These are phyloP conservation scores for Solidago caesia DNA, from an alignment of 129 eudicot species.

Conservation along the genomic window DNA sequence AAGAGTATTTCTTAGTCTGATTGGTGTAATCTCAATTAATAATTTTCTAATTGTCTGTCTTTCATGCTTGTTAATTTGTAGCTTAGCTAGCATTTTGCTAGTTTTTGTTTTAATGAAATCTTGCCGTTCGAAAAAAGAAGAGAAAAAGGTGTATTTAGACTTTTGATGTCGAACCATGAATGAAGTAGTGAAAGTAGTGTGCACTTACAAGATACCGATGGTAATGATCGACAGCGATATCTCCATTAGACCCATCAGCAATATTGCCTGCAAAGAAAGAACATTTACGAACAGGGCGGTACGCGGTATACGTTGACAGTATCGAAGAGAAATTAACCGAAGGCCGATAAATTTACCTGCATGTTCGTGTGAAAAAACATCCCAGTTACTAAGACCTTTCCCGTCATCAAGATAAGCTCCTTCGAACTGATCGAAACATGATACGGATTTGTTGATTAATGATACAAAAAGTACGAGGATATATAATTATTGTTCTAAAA, in stretches of 20 bases:
- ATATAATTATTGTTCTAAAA: no score
- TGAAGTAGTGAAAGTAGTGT: background rate
- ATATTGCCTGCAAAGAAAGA: constrained; percentile 42
- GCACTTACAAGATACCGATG: constrained; percentile 57
- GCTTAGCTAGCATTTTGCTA: no score
- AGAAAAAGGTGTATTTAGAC: no score
- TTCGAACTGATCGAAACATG: constrained; percentile 50
- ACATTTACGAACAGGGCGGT: background rate
- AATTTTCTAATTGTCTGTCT: no score
- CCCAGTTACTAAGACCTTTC: constrained; percentile 87
- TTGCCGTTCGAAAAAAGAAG: no score
- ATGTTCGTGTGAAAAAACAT: constrained; percentile 54
- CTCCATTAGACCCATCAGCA: constrained; percentile 72
- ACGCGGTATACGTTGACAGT: background rate
- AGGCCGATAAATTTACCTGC: constrained; percentile 38
- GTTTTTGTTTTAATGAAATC: no score
- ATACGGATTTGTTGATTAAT: background rate
- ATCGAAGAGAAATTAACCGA: background rate
- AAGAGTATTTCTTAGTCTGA: no score
- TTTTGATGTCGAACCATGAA: no score
- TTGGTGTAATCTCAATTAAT: no score
- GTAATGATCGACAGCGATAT: constrained; percentile 69
- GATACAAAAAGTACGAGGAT: constrained; percentile 27
- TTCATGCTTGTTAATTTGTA: no score
- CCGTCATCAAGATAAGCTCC: constrained; percentile 77